Base-by-base conservation (phyloP, 164 flowering plant species). In the Pachysandra terminalis region DNA sequence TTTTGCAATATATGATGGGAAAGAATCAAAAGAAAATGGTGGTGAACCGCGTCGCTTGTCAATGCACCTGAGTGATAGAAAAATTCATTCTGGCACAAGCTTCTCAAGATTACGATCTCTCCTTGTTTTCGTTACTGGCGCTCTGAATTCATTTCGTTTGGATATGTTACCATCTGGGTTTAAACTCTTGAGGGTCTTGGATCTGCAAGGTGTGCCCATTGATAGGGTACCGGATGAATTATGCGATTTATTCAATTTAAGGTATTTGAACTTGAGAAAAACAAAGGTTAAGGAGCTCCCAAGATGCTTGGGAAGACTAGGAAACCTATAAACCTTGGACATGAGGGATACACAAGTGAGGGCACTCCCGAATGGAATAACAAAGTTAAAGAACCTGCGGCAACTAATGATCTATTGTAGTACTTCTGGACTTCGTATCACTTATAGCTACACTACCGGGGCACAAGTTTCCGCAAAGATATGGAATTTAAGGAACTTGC, bases 271-370 rank as follows among this genome's bases (percentile, higher is more conserved):
- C 21, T 22, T 71, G 56, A 64, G 63, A 51, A 56, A 53, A 13
- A 75, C 78, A 3, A 25, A 22, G 5, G 48, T 71, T 16, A 52
- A 17, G n/a, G 53, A 63, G 62, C 78, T 75, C 15, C 69, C 78
- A 6, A 48, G 63, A 17, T 67, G 72, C 21, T 55, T 75, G 5
- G 69, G 62, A 15, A 71, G 22, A 51, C 72, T 75, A 10, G 13
- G 35, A 3, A 71, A 75, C 61, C 58, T 75, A 26, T 58, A 71
- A 22, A 75, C 68, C 9, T 26, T 71, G 25, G 72, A 75, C 37
- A 37, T 75, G 16, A 54, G 61, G 19, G 25, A 45, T 15, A 63
- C 75, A 21, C 19, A 21, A 16, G 22, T 75, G 37, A 19, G 45
- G 52, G 19, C 19, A 9, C 59, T 72, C 16, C 70, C 75, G 5